A percentile compares a stretch with the other conserved stretches of the same genome.
These are phyloP conservation scores for Pinus albicaulis DNA, from an alignment of 75 land plant species.

Conservation along the genomic window DNA sequence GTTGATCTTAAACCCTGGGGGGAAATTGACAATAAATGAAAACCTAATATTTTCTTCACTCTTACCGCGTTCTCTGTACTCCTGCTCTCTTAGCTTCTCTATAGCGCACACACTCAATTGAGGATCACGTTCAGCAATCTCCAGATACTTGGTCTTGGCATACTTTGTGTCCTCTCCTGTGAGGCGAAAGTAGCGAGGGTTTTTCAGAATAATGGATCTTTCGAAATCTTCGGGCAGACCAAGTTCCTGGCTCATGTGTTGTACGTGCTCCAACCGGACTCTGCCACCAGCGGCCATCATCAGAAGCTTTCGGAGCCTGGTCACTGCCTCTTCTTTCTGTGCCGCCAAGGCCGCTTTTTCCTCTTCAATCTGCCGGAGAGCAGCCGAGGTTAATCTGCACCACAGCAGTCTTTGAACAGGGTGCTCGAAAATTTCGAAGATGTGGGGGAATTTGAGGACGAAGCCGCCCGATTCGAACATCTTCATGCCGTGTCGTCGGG, in stretches of 20 bases:
- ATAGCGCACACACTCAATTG: slow-evolving; percentile 39
- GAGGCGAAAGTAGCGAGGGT: slow-evolving; percentile 59
- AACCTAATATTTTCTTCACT: slow-evolving; percentile 54
- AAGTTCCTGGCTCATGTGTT: slow-evolving; percentile 45
- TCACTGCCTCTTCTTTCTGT: slow-evolving; percentile 34
- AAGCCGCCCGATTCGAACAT: slow-evolving; percentile 51
- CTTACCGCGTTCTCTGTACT: slow-evolving; percentile 47
- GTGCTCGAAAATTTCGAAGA: slow-evolving; percentile 64
- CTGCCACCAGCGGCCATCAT: slow-evolving; percentile 55
- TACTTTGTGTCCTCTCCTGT: slow-evolving; percentile 19
- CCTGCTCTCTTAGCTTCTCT: slow-evolving; percentile 51
- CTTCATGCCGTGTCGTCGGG: slow-evolving; percentile 49
- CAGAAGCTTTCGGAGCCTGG: slow-evolving; percentile 51
- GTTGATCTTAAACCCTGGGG: slow-evolving; percentile 69
- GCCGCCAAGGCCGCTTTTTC: slow-evolving; percentile 33
- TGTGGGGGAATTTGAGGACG: slow-evolving; percentile 59
- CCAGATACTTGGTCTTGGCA: slow-evolving; percentile 49
- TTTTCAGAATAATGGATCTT: slow-evolving; percentile 40
- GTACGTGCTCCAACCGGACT: slow-evolving; percentile 52
- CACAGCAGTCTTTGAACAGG: slow-evolving; percentile 61
- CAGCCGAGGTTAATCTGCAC: slow-evolving; percentile 39
- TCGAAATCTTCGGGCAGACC: slow-evolving; percentile 84
- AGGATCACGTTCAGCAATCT: slow-evolving; percentile 37
- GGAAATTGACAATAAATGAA: slow-evolving; percentile 60
- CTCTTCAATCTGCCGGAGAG: slow-evolving; percentile 29